Conservation (phyloP, 2,329 filamentous ascomycete species). For the Laburnicola sp. region DNA sequence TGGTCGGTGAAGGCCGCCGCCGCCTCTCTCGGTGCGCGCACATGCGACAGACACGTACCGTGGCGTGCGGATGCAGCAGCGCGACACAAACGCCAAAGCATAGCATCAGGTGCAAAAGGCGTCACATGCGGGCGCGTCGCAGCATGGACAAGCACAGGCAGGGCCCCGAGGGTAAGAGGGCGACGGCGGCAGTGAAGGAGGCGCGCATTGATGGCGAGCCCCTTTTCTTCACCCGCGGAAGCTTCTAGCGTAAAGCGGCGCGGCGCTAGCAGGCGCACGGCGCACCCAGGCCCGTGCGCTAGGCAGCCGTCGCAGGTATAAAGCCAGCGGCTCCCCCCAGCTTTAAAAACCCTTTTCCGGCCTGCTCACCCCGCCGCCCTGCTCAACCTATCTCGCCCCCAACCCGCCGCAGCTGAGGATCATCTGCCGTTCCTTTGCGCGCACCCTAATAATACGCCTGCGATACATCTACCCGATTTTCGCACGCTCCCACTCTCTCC, state of each 20-base stretch:
- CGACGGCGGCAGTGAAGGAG: background rate
- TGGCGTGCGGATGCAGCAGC: no score
- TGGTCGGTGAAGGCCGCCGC: background rate
- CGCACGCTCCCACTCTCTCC: slow-evolving; percentile 38
- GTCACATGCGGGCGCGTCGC: no score
- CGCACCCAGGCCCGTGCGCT: slow-evolving; percentile 14
- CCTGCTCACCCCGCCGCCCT: slow-evolving; percentile 27
- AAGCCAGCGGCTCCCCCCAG: slow-evolving; percentile 24
- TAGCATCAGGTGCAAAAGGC: no score
- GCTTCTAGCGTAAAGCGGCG: slow-evolving; percentile 34
- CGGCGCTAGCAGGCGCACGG: slow-evolving; percentile 16
- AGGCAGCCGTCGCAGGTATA: slow-evolving; percentile 28
- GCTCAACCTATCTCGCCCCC: slow-evolving; percentile 26
- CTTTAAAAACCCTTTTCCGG: slow-evolving; percentile 33
- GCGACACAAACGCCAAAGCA: no score
- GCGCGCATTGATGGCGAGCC: slow-evolving; percentile 11
- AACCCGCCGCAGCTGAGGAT: slow-evolving; percentile 33
- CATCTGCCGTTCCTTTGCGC: slow-evolving; percentile 33
- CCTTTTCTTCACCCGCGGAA: slow-evolving; percentile 21
- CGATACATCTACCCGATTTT: slow-evolving; percentile 24
- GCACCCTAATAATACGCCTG: slow-evolving; percentile 34
- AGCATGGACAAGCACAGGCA: no score
- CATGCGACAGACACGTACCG: background rate
- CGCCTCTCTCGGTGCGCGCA: background rate
- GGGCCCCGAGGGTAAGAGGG: no score